phyloP scores from a whole-genome alignment of 768 basidiomycete genomes.

The Tulasnella sp. region DNA sequence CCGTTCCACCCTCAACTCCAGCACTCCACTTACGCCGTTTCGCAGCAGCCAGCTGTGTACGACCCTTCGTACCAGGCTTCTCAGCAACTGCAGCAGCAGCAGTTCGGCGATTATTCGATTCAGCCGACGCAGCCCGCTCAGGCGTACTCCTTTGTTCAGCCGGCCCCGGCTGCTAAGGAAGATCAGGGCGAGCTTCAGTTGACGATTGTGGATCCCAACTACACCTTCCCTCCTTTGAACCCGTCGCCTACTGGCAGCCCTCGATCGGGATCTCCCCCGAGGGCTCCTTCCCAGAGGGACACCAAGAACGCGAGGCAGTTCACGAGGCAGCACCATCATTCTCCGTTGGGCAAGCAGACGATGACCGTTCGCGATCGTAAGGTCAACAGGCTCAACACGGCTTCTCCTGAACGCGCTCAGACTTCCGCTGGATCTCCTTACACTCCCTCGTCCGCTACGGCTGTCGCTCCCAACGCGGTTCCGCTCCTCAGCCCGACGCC shows the following conservation, averaged over 20 bases:
- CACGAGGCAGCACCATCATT: neutral
- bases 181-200: slow-evolving; percentile 1
- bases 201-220: slow-evolving; percentile 8
- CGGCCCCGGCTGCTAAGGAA: neutral
- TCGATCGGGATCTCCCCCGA: neutral
- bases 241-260: neutral
- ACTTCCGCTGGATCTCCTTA: neutral
- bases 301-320: neutral
- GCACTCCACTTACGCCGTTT: slow-evolving; percentile 2
- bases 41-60: neutral
- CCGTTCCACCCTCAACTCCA: slow-evolving; percentile 4
- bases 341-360: neutral
- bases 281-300: neutral
- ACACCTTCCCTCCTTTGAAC: slow-evolving; percentile 9
- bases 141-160: slow-evolving; percentile 1
- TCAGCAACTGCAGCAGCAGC: neutral
- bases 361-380: slow-evolving; percentile 1
- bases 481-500: slow-evolving; percentile 8
- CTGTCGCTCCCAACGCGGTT: neutral
- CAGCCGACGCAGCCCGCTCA: neutral
- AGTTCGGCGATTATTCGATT: neutral
- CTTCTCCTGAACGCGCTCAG: neutral
- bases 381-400: slow-evolving; percentile 2
- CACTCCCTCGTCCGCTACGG: neutral
- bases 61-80: neutral